phyloP scores from a whole-genome alignment of 495 filamentous ascomycete species.

The Aspergillus diversus region DNA sequence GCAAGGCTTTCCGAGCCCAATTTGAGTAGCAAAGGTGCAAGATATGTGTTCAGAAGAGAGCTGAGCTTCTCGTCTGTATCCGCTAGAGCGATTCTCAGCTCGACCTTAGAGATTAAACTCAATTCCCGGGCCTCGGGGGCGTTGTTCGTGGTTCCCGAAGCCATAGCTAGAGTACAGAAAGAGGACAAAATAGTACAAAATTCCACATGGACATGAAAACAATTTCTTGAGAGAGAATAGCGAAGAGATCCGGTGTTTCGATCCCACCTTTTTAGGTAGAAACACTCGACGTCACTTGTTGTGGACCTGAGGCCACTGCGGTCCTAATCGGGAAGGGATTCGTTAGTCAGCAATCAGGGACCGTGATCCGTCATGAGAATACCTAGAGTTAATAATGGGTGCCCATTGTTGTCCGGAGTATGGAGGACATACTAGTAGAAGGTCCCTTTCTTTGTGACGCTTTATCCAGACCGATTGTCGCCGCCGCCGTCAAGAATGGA shows the following conservation, averaged over 20 bases:
- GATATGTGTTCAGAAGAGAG: slow-evolving; percentile 71
- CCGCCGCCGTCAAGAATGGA: too few species aligned
- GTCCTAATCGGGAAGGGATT: background rate
- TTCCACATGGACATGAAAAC: slow-evolving; percentile 6
- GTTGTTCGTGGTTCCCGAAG: slow-evolving; percentile 37
- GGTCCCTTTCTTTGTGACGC: too few species aligned
- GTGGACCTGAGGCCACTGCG: slow-evolving; percentile 20
- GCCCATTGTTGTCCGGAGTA: too few species aligned
- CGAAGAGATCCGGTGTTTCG: background rate
- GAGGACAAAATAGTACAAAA: background rate
- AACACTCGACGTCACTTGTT: slow-evolving; percentile 21
- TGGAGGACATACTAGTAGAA: too few species aligned
- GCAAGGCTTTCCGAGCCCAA: slow-evolving; percentile 75
- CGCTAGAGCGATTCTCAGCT: slow-evolving; percentile 84
- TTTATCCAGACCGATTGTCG: too few species aligned
- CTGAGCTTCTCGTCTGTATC: slow-evolving; percentile 83
- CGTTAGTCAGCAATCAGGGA: slow-evolving; percentile 23
- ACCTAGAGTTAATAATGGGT: too few species aligned
- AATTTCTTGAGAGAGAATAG: background rate
- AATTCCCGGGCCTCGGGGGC: slow-evolving; percentile 76
- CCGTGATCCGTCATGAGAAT: slow-evolving; percentile 3
- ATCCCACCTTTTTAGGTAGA: slow-evolving; percentile 15
- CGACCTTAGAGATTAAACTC: slow-evolving; percentile 84
- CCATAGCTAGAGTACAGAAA: slow-evolving; percentile 34
- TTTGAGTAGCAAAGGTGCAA: slow-evolving; percentile 84